phyloP scores from a whole-genome alignment of 257 asterid species.

The Nicotiana obtusifolia region DNA sequence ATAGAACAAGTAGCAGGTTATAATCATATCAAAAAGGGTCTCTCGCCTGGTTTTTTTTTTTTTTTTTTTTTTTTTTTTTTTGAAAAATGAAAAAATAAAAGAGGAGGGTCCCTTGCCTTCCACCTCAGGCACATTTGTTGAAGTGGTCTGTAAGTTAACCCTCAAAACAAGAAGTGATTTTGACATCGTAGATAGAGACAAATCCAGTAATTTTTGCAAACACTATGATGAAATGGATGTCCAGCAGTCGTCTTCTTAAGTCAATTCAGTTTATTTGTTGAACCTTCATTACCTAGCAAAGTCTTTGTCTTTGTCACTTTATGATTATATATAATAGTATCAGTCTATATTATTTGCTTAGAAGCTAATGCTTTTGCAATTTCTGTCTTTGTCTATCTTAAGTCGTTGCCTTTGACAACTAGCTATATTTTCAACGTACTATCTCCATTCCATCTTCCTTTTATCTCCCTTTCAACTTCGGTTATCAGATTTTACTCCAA shows the following conservation, averaged over 20 bases:
- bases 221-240: not conserved
- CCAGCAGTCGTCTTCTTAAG: not conserved
- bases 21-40: too few relatives aligned
- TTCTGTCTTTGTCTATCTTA: not conserved
- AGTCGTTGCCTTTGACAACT: too few relatives aligned
- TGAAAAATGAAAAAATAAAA: not conserved
- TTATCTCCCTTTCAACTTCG: too few relatives aligned
- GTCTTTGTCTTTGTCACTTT: not conserved
- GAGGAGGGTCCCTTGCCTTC: not conserved
- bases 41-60: too few relatives aligned
- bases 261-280: constrained; percentile 5
- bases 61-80: too few relatives aligned
- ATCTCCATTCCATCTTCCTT: too few relatives aligned
- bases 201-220: not conserved
- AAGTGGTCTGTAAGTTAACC: not conserved
- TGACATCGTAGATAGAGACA: constrained; percentile 10
- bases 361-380: not conserved
- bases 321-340: not conserved
- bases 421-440: too few relatives aligned
- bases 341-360: too few relatives aligned
- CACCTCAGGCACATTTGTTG: not conserved
- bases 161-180: not conserved
- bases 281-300: not conserved
- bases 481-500: too few relatives aligned
- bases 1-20: too few relatives aligned